A percentile compares a stretch with the other conserved stretches of the same genome.
phyloP scores from a whole-genome alignment of 495 filamentous ascomycete species.

The Aspergillus bertholletiae region DNA sequence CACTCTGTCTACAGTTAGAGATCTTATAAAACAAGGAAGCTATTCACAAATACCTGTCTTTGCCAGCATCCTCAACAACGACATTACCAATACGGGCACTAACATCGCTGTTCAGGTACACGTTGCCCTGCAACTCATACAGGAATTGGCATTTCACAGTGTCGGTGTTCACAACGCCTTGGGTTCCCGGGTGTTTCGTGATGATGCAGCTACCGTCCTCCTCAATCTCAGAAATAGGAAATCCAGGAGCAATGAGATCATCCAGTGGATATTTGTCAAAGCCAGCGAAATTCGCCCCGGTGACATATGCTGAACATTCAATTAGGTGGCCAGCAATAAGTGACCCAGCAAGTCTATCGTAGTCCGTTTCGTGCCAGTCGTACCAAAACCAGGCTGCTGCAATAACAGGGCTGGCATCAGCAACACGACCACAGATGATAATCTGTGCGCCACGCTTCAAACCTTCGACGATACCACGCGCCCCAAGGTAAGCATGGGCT shows the following conservation, averaged over 20 bases:
- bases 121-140: conserved; percentile 55
- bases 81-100: conserved; percentile 42
- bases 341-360: conserved; percentile 39
- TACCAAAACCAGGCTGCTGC: conserved; percentile 48
- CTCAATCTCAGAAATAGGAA: conserved; percentile 36
- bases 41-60: conserved; percentile 19
- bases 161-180: conserved; percentile 29
- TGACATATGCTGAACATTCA: conserved; percentile 50
- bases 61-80: conserved; percentile 26
- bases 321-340: conserved; percentile 50
- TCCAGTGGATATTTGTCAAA: conserved; percentile 34
- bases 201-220: conserved; percentile 27
- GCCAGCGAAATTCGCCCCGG: conserved; percentile 50
- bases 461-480: conserved; percentile 39
- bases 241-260: conserved; percentile 31
- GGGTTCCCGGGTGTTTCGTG: conserved; percentile 20
- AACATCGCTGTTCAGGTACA: conserved; percentile 53
- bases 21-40: not conserved
- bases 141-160: conserved; percentile 50
- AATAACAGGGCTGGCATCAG: conserved; percentile 47
- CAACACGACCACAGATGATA: conserved; percentile 50
- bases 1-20: conserved; percentile 16
- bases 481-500: conserved; percentile 43
- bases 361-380: conserved; percentile 33
- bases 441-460: conserved; percentile 48